Evolutionary conservation across 2,329 filamentous ascomycete species (phyloP).

Genomic region (Lasiodiplodia theobromae): DNA sequence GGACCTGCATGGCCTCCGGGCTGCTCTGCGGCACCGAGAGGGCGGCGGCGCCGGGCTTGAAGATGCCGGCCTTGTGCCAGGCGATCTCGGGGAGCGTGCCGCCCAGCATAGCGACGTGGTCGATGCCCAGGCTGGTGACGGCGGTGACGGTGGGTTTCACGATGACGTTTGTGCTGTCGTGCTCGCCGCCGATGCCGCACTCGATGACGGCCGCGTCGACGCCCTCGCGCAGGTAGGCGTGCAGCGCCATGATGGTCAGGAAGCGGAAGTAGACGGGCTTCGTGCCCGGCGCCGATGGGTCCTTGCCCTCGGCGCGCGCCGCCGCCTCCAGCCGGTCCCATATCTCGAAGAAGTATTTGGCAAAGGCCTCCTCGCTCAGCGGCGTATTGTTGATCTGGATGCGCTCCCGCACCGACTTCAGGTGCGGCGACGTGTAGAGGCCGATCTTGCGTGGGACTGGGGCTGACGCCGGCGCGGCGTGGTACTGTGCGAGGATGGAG

Average conservation of each 20-base stretch:
- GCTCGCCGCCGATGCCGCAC: slow-evolving; percentile 92
- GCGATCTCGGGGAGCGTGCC: slow-evolving; percentile 81
- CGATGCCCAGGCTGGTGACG: slow-evolving; percentile 82
- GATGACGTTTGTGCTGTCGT: slow-evolving; percentile 90
- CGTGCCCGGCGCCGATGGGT: slow-evolving; percentile 58
- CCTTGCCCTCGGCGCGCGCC: slow-evolving; percentile 57
- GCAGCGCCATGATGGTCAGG: slow-evolving; percentile 86
- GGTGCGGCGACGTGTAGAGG: slow-evolving; percentile 85
- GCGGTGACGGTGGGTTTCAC: slow-evolving; percentile 72
- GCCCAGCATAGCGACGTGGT: slow-evolving; percentile 83
- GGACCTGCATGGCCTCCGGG: slow-evolving; percentile 61
- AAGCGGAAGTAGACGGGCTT: slow-evolving; percentile 95
- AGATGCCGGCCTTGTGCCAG: slow-evolving; percentile 91
- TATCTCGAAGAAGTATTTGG: slow-evolving; percentile 80
- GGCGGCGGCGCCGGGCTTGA: slow-evolving; percentile 70
- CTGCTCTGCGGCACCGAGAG: slow-evolving; percentile 68
- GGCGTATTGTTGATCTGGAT: slow-evolving; percentile 80
- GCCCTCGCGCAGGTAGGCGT: slow-evolving; percentile 78
- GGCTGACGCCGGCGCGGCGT: slow-evolving; percentile 45
- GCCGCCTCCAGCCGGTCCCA: slow-evolving; percentile 73
- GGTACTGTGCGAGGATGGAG: slow-evolving; percentile 74
- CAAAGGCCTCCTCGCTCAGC: slow-evolving; percentile 72
- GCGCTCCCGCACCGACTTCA: slow-evolving; percentile 82
- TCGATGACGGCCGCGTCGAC: slow-evolving; percentile 84
- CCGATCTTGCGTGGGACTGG: slow-evolving; percentile 66